Conservation (phyloP, 148 eudicot species). For the Fagopyrum homotropicum region DNA sequence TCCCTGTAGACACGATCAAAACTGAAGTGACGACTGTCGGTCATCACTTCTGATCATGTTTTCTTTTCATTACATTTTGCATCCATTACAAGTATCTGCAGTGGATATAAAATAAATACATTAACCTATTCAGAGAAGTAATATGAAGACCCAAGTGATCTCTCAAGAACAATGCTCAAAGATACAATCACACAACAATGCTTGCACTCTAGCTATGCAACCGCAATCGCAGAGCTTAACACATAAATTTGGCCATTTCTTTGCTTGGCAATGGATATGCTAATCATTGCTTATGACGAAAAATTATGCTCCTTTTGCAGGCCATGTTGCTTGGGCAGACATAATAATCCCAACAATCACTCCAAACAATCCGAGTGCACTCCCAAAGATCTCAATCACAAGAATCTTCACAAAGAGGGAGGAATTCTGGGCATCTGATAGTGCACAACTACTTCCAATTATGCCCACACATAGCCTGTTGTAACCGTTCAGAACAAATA, state of each 20-base stretch:
- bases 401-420: slow-evolving; percentile 90
- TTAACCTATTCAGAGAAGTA: background rate
- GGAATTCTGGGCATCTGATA: slow-evolving; percentile 98
- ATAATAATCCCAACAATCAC: slow-evolving; percentile 97
- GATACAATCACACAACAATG: slow-evolving; percentile 7
- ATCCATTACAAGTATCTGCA: background rate
- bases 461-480: slow-evolving; percentile 92
- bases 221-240: background rate
- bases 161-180: slow-evolving; percentile 2
- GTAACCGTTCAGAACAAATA: background rate
- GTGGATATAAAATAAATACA: background rate
- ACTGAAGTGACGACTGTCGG: too few species aligned
- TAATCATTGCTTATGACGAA: background rate
- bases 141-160: slow-evolving; percentile 4
- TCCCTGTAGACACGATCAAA: too few species aligned
- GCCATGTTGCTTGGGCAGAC: slow-evolving; percentile 99
- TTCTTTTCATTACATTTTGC: background rate
- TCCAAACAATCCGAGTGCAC: slow-evolving; percentile 95
- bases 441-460: slow-evolving; percentile 98
- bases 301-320: slow-evolving; percentile 15
- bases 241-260: background rate
- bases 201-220: background rate
- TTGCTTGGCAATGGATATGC: background rate
- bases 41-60: background rate
- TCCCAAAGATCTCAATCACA: slow-evolving; percentile 94